Conservation (phyloP, 768 basidiomycete genomes). For the Lactarius evosmus region DNA sequence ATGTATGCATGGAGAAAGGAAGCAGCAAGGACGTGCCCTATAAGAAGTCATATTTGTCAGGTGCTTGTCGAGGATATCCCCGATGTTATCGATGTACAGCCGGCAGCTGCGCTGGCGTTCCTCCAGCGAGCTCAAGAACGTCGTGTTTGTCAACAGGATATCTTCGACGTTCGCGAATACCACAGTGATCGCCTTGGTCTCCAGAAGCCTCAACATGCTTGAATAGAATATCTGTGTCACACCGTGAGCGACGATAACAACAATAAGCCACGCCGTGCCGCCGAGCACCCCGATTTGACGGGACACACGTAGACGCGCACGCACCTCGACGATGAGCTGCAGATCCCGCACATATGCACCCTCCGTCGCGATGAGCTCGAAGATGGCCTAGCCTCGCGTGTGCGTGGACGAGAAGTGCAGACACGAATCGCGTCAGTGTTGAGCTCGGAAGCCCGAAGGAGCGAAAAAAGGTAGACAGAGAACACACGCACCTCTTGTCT, state of each 20-base stretch:
- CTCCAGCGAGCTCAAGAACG: conserved; percentile 85
- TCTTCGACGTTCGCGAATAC: conserved; percentile 96
- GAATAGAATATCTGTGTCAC: conserved; percentile 75
- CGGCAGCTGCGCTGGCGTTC: conserved; percentile 88
- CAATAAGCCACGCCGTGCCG: not conserved
- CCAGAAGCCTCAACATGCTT: conserved; percentile 66
- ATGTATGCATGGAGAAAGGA: not conserved
- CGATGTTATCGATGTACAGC: conserved; percentile 86
- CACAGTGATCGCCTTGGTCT: conserved; percentile 70
- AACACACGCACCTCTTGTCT: conserved; percentile 70
- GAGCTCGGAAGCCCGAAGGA: not conserved
- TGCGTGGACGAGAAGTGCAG: not conserved
- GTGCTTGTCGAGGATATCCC: conserved; percentile 75
- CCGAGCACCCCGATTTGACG: not conserved
- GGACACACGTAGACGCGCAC: conserved; percentile 22
- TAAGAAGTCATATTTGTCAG: conserved; percentile 79
- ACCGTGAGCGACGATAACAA: not conserved
- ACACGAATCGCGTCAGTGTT: no score
- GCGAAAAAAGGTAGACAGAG: not conserved
- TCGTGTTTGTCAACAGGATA: conserved; percentile 81
- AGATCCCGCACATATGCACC: conserved; percentile 85
- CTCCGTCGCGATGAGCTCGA: conserved; percentile 92
- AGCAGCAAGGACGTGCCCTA: conserved; percentile 48
- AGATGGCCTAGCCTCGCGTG: conserved; percentile 62
- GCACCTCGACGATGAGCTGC: conserved; percentile 87